Percentiles rank a stretch among this genome's conserved stretches.
These are phyloP conservation scores for Umbelopsis sp. DNA, from an alignment of 192 early-diverging fungal species.

Conservation along the genomic window DNA sequence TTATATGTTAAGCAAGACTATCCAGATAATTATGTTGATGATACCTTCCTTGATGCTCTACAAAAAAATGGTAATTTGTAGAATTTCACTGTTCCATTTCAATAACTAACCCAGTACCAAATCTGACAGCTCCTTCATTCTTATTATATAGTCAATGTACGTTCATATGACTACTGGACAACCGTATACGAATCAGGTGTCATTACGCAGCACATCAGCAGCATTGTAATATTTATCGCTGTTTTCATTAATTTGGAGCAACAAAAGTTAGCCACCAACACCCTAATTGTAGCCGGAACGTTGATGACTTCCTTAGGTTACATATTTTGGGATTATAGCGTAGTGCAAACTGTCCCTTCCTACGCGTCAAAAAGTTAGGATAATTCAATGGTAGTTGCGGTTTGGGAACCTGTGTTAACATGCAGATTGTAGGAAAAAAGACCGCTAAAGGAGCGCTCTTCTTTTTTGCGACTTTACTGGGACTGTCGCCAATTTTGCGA, in stretches of 20 bases:
- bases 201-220: constrained; percentile 85
- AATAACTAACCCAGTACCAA: too few relatives aligned
- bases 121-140: not conserved
- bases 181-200: constrained; percentile 74
- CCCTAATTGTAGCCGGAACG: constrained; percentile 60
- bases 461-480: constrained; percentile 76
- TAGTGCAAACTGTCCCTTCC: constrained; percentile 41
- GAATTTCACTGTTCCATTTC: not conserved
- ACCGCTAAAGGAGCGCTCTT: constrained; percentile 67
- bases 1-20: constrained; percentile 88
- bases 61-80: constrained; percentile 76
- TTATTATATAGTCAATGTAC: constrained; percentile 69
- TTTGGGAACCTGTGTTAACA: not conserved
- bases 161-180: constrained; percentile 79
- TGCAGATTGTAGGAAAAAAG: constrained; percentile 38
- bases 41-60: constrained; percentile 83
- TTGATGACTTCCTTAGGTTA: constrained; percentile 63
- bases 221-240: constrained; percentile 85
- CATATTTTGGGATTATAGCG: constrained; percentile 70
- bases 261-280: constrained; percentile 53
- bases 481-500: constrained; percentile 86
- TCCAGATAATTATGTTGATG: constrained; percentile 91
- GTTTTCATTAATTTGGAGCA: constrained; percentile 80
- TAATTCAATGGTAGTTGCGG: not conserved
- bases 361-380: constrained; percentile 46